Evolutionary conservation across 352 stramenopile genomes (phyloP), one percentile per base, ranked within the genome.

Genomic region (Phytophthora ramorum): DNA sequence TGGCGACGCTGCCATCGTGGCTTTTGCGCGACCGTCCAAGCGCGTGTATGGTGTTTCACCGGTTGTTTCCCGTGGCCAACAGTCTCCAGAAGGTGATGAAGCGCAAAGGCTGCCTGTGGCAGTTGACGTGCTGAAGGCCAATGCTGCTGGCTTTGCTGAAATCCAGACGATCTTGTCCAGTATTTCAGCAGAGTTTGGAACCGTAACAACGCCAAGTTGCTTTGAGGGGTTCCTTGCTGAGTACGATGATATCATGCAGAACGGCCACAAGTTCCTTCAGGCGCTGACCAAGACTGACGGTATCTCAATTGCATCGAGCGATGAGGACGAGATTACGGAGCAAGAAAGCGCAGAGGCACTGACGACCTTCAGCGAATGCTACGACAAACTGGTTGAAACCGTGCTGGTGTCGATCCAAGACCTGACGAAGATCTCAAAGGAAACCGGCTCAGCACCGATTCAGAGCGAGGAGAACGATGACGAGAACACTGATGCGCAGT

Each of bases 361-460:
- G 35, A 38, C 69, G 24, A 30, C 49, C 32, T 93, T 95, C 56
- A 76, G 67, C 16, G 59, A 78, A 28, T 49, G 72, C 14, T 92
- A 89, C 57, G 86, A 96, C 61, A 84, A 81, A 48, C 60, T 96
- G 13, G 76, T 96, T 3, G 81, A 89, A 50, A 89, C 78, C 1
- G 81, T 96, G 41, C 61, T 96, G 14, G 81, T 94, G 32, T 85
- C 85, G 16, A 91, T 96, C 43, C 88, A 96, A 55, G 80, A 94
- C 26, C 47, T 93, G 58, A 93, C 86, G 0, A 93, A 90, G 49
- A 54, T 82, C 0, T 64, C 68, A 2, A 73, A 79, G 38, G 62
- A 86, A 28, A 26, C 66, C 40, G 19, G 41, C 2, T 32, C 24
- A 22, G 14, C 19, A 24, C n/a, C 26, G 7, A 44, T 24, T 22